Evolutionary conservation across 108 stramenopile genomes (phyloP).

Genomic region (Stephanodiscus minutulus): DNA sequence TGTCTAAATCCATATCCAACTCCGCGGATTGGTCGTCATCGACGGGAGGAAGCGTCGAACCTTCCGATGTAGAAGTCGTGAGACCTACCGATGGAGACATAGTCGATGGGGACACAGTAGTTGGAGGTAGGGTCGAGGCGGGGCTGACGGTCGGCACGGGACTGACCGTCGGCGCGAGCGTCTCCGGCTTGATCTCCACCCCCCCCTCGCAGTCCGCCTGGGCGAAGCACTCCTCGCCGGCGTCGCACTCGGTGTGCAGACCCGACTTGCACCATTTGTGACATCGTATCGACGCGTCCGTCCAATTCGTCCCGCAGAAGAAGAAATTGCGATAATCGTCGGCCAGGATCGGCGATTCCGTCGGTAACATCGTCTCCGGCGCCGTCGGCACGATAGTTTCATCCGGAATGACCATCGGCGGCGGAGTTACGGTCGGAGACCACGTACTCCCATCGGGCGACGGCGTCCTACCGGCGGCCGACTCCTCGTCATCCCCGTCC

Average conservation of each 20-base stretch:
- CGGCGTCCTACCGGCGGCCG: too few relatives aligned
- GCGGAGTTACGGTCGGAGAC: slow-evolving; percentile 11
- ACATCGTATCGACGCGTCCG: slow-evolving; percentile 21
- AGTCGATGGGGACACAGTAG: slow-evolving; percentile 1
- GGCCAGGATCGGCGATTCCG: slow-evolving; percentile 22
- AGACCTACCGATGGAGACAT: too few relatives aligned
- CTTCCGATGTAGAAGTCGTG: background rate
- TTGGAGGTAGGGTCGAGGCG: slow-evolving; percentile 2
- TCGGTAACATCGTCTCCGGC: slow-evolving; percentile 10
- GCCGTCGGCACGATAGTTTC: too few relatives aligned
- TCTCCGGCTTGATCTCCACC: background rate
- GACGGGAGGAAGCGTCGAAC: too few relatives aligned
- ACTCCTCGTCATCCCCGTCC: background rate
- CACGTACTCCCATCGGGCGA: background rate
- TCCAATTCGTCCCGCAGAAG: slow-evolving; percentile 34
- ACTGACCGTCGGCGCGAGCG: slow-evolving; percentile 3
- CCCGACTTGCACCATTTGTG: slow-evolving; percentile 16
- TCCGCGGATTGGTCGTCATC: too few relatives aligned
- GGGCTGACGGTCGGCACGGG: slow-evolving; percentile 6
- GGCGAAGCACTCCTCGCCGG: slow-evolving; percentile 45
- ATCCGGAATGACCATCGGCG: slow-evolving; percentile 6
- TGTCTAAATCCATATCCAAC: too few relatives aligned
- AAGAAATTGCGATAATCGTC: slow-evolving; percentile 50
- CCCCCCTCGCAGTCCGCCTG: slow-evolving; percentile 42
- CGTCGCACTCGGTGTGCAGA: slow-evolving; percentile 27